Evolutionary conservation across 305 asterid species (phyloP).

Genomic region (Solanum hybrid): DNA sequence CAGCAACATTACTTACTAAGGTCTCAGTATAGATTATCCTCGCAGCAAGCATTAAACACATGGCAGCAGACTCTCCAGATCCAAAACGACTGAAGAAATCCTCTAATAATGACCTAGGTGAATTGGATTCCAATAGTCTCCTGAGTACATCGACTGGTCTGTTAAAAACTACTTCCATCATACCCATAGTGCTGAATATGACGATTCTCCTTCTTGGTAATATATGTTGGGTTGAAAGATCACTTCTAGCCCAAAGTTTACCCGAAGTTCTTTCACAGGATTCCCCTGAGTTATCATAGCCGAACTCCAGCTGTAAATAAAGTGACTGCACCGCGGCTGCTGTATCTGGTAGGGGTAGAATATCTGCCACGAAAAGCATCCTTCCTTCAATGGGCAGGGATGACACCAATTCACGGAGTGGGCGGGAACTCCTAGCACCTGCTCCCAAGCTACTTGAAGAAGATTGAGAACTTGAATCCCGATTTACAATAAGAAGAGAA

Average conservation of each 20-base stretch:
- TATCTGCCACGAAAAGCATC: slow-evolving; percentile 89
- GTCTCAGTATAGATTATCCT: slow-evolving; percentile 54
- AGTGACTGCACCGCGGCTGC: slow-evolving; percentile 72
- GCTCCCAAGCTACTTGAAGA: slow-evolving; percentile 56
- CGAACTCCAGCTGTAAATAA: slow-evolving; percentile 69
- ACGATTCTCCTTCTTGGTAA: slow-evolving; percentile 79
- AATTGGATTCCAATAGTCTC: slow-evolving; percentile 74
- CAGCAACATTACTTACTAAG: slow-evolving; percentile 58
- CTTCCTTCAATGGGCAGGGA: slow-evolving; percentile 85
- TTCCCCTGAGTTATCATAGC: slow-evolving; percentile 58
- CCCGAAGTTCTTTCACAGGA: slow-evolving; percentile 58
- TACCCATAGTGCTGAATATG: slow-evolving; percentile 96
- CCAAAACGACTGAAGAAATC: slow-evolving; percentile 93
- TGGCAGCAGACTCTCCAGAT: slow-evolving; percentile 91
- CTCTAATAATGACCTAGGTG: slow-evolving; percentile 77
- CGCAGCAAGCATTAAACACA: slow-evolving; percentile 97
- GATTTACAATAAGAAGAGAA: slow-evolving; percentile 74
- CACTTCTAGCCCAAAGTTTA: slow-evolving; percentile 92
- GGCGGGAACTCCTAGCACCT: slow-evolving; percentile 72
- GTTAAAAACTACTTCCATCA: slow-evolving; percentile 95
- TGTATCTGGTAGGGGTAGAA: slow-evolving; percentile 72
- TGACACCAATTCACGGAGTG: slow-evolving; percentile 77
- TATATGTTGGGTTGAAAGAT: slow-evolving; percentile 87
- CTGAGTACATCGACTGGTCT: slow-evolving; percentile 85
- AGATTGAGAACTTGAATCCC: slow-evolving; percentile 69